Evolutionary conservation across 179 eudicot species (phyloP), one percentile per base, ranked within the genome.

Genomic region (Gypsophila paniculata): DNA sequence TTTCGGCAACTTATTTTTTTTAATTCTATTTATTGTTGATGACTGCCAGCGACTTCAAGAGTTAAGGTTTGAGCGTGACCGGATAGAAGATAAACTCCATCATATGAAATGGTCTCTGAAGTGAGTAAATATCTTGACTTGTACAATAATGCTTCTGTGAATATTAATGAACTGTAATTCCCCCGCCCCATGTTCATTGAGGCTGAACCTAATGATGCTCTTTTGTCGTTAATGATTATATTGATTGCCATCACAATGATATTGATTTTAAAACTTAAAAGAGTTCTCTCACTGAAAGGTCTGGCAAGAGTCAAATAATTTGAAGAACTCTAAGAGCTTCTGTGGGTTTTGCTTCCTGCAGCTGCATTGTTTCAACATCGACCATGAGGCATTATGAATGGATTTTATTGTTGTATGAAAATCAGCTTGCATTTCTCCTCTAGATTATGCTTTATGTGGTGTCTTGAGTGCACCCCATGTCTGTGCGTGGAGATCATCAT

Each of bases 61-160:
- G 53, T 77, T 94, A 81, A 87, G 99, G 80, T 86, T 72, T 72
- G 82, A 91, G 79, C 93, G 96, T 42, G 96, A 91, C 75, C 79
- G 73, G 53, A 85, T 91, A 72, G 99, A 94, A 79, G 96, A 91
- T 83, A 73, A 83, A 55, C 84, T 90, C 54, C 97, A 94, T 76
- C 99, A 84, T 77, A 71, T 86, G 76, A 83, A 87, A 80, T 91
- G 99, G 97, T 91, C 90, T 61, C 82, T 91, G 39, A 87, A 85
- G 99, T 92, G 83, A 85, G 88, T 71, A 51, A 26, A 22, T 21
- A 9, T 42, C 34, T 23, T 71, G 34, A 52, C 6, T 70, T 25
- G 15, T 0, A 11, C 18, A 54, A 32, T 1, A n/a, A 15, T 15
- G 22, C 69, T 72, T 63, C 23, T 18, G 19, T n/a, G 67, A 57